Conservation (phyloP, 2,329 filamentous ascomycete species). For the Monosporascus sp. region DNA sequence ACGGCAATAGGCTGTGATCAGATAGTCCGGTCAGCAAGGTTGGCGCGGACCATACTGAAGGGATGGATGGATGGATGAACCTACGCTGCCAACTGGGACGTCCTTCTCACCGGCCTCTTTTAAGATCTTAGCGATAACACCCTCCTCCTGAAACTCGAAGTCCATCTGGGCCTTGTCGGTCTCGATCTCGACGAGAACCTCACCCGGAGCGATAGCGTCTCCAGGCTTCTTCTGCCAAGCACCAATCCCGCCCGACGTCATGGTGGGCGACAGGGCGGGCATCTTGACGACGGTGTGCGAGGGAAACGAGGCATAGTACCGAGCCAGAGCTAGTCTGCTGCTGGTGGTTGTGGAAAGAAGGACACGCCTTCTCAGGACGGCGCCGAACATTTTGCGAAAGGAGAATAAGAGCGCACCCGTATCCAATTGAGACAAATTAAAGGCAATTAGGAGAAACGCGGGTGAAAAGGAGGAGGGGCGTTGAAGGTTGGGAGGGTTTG, state of each 20-base stretch:
- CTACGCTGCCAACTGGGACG: constrained; percentile 86
- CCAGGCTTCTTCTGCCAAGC: constrained; percentile 97
- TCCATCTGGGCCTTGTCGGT: constrained; percentile 99
- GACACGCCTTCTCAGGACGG: constrained; percentile 58
- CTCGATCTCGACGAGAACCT: constrained; percentile 96
- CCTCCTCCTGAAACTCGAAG: constrained; percentile 99
- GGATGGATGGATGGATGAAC: constrained; percentile 31
- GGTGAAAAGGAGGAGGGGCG: background rate
- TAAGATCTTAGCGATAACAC: constrained; percentile 88
- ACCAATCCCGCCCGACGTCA: constrained; percentile 95
- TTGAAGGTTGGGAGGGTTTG: background rate
- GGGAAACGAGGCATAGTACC: constrained; percentile 79
- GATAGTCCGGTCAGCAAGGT: constrained; percentile 8
- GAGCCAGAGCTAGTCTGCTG: constrained; percentile 50
- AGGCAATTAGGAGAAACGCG: background rate
- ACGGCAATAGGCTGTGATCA: constrained; percentile 80
- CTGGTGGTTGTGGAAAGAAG: constrained; percentile 48
- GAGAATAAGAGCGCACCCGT: constrained; percentile 11
- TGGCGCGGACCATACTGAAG: background rate
- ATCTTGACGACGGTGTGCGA: constrained; percentile 94
- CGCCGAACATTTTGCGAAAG: constrained; percentile 52
- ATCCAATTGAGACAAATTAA: background rate
- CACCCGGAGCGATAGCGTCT: constrained; percentile 80
- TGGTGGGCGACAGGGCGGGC: constrained; percentile 96
- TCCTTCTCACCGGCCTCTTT: constrained; percentile 94